Evolutionary conservation across 164 flowering plant genomes (phyloP).

Genomic region (Piper longum): DNA sequence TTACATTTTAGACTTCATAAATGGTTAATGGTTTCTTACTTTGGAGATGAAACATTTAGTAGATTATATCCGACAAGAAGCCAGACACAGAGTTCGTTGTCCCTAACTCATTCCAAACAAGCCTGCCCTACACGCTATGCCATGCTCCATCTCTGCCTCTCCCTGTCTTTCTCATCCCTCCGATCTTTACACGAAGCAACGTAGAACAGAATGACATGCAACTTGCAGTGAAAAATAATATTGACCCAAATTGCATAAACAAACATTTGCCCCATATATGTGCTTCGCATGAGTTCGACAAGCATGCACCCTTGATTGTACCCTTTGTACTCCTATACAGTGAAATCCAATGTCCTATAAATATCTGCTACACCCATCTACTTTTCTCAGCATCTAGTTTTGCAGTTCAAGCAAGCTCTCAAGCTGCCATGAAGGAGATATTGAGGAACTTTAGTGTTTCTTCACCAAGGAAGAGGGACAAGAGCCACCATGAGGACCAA

Average conservation of each 20-base stretch:
- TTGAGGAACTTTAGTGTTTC: conserved; percentile 3
- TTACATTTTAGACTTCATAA: too few species aligned
- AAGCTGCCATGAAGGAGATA: conserved; percentile 3
- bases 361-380: conserved; percentile 2
- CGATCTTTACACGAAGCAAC: too few species aligned
- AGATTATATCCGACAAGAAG: conserved; percentile 5
- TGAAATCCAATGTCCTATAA: conserved; percentile 1
- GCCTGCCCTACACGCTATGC: conserved; percentile 15
- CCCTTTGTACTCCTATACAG: neutral
- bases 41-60: neutral
- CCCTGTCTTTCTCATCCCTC: conserved; percentile 7
- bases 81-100: conserved; percentile 14
- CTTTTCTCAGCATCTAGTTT: neutral
- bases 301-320: neutral
- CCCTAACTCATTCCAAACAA: conserved; percentile 13
- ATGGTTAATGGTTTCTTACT: neutral
- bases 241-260: neutral
- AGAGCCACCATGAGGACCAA: neutral
- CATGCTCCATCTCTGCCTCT: conserved; percentile 13
- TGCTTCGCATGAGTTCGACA: neutral
- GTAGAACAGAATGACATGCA: too few species aligned
- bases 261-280: neutral
- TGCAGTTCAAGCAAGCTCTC: neutral
- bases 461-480: conserved; percentile 1
- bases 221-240: too few species aligned